These are phyloP conservation scores for Plasmodium gaboni DNA, from an alignment of 169 alveolate species.

Conservation along the genomic window DNA sequence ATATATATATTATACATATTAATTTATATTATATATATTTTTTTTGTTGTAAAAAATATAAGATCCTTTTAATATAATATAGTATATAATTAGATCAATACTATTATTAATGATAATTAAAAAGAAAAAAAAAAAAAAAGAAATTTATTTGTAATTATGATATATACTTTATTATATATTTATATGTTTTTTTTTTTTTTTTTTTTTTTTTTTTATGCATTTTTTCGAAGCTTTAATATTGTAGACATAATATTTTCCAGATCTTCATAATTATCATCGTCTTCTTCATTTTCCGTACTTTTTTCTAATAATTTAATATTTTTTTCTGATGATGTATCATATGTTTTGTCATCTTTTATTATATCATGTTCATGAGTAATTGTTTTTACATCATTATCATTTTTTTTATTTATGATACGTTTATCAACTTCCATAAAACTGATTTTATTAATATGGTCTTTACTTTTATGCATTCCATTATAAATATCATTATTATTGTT, in stretches of 20 bases:
- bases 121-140: too few relatives aligned
- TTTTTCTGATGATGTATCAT: not conserved
- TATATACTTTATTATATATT: not conserved
- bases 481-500: too few relatives aligned
- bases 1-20: too few relatives aligned
- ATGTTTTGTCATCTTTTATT: not conserved
- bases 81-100: too few relatives aligned
- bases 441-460: not conserved
- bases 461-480: not conserved
- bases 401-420: not conserved
- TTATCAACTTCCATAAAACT: not conserved
- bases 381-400: not conserved
- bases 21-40: too few relatives aligned
- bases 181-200: not conserved
- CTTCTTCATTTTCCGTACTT: slow-evolving; percentile 24
- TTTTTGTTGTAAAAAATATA: too few relatives aligned
- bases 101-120: too few relatives aligned
- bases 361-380: not conserved
- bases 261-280: slow-evolving; percentile 62
- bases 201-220: slow-evolving; percentile 6
- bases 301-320: slow-evolving; percentile 16
- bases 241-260: slow-evolving; percentile 74
- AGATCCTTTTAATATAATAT: too few relatives aligned
- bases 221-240: slow-evolving; percentile 35
- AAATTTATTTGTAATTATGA: too few relatives aligned